phyloP scores from a whole-genome alignment of 2,329 filamentous ascomycete genomes.

The Phyllosticta ampelicida region DNA sequence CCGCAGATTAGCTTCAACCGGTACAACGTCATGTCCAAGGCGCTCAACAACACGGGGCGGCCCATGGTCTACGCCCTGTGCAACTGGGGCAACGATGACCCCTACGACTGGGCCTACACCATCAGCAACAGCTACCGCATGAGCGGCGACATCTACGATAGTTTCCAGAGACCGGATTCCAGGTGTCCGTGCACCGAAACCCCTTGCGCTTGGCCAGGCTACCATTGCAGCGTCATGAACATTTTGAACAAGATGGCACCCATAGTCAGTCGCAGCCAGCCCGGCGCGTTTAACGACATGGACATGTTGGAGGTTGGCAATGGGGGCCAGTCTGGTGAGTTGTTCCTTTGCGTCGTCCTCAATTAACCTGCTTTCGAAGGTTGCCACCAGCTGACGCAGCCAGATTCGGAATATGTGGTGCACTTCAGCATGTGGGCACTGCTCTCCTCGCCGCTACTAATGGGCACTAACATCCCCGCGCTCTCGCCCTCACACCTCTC shows the following conservation, averaged over 20 bases:
- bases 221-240: slow-evolving; percentile 40
- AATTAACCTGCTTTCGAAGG: no score
- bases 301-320: slow-evolving; percentile 42
- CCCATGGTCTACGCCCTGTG: slow-evolving; percentile 38
- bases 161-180: slow-evolving; percentile 33
- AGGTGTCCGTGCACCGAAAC: slow-evolving; percentile 34
- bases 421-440: slow-evolving; percentile 42
- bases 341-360: no score
- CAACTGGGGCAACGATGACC: slow-evolving; percentile 43
- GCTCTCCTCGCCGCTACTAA: slow-evolving; percentile 37
- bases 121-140: slow-evolving; percentile 39
- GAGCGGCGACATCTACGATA: slow-evolving; percentile 38
- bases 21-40: slow-evolving; percentile 39
- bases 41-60: slow-evolving; percentile 36
- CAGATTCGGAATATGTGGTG: slow-evolving; percentile 33
- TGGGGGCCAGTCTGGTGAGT: slow-evolving; percentile 20
- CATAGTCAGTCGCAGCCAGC: slow-evolving; percentile 30
- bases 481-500: slow-evolving; percentile 33
- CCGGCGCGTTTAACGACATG: slow-evolving; percentile 39
- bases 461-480: slow-evolving; percentile 34
- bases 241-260: slow-evolving; percentile 39
- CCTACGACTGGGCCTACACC: slow-evolving; percentile 35
- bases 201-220: slow-evolving; percentile 35
- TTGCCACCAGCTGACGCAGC: slow-evolving; percentile 14
- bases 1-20: slow-evolving; percentile 36